phyloP scores from a whole-genome alignment of 257 asterid genomes.

The Echites panduratus region DNA sequence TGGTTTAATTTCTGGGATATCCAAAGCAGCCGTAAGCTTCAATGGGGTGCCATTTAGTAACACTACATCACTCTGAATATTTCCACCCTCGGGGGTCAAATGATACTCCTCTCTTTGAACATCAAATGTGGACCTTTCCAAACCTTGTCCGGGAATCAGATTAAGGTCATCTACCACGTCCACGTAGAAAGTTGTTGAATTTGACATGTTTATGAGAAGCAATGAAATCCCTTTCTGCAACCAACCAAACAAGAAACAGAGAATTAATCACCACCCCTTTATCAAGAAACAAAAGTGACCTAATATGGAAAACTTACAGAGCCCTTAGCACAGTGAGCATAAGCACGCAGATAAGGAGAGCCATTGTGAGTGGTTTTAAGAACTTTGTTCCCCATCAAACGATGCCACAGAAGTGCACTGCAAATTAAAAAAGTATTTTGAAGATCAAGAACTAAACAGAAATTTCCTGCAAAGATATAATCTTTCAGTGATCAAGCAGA shows the following conservation, averaged over 20 bases:
- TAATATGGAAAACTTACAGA: slow-evolving; percentile 30
- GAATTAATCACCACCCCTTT: no score
- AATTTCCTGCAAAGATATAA: not conserved
- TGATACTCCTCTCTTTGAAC: slow-evolving; percentile 66
- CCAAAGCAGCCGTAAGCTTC: slow-evolving; percentile 48
- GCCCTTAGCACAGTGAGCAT: slow-evolving; percentile 67
- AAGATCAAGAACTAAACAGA: not conserved
- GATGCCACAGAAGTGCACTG: slow-evolving; percentile 77
- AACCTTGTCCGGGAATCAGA: slow-evolving; percentile 6
- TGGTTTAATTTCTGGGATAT: slow-evolving; percentile 58
- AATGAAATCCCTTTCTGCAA: slow-evolving; percentile 48
- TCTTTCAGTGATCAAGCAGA: not conserved
- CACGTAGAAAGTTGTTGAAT: slow-evolving; percentile 48
- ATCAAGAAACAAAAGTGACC: not conserved
- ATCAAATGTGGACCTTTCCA: not conserved
- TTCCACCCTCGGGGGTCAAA: slow-evolving; percentile 60
- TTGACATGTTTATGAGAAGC: slow-evolving; percentile 70
- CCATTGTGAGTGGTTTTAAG: slow-evolving; percentile 46
- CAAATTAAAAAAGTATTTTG: not conserved
- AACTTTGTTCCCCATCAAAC: slow-evolving; percentile 71
- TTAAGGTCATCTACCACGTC: slow-evolving; percentile 30
- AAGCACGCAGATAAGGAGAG: slow-evolving; percentile 55
- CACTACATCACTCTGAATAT: slow-evolving; percentile 58
- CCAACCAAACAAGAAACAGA: not conserved
- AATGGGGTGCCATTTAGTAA: slow-evolving; percentile 57